A percentile compares a stretch with the other conserved stretches of the same genome.
Conservation (phyloP, 331 rosid species). For the Malus hybrid region DNA sequence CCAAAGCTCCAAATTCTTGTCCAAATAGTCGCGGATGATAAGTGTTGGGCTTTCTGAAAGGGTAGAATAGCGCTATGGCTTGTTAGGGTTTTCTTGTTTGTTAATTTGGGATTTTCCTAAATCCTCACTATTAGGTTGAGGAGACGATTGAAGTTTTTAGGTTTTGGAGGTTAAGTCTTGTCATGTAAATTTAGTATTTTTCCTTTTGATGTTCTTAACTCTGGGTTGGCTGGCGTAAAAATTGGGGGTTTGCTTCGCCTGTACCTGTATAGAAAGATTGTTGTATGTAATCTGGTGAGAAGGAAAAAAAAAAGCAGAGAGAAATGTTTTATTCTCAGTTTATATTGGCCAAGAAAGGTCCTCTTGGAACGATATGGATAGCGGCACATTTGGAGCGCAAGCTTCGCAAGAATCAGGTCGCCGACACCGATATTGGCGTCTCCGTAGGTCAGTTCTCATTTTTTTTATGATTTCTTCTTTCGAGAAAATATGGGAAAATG, state of each 20-base stretch:
- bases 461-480: neutral
- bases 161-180: neutral
- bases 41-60: neutral
- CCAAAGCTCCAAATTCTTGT: neutral
- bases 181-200: neutral
- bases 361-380: constrained; percentile 98
- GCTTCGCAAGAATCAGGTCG: constrained; percentile 97
- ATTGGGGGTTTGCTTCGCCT: no score
- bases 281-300: no score
- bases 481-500: neutral
- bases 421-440: constrained; percentile 94
- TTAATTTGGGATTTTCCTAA: constrained; percentile 3
- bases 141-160: neutral
- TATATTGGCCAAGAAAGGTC: constrained; percentile 98
- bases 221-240: no score
- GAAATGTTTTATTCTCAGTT: constrained; percentile 98
- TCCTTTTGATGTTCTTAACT: no score
- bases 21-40: neutral
- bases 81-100: constrained; percentile 3
- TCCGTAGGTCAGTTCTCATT: constrained; percentile 69
- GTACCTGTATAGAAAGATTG: no score
- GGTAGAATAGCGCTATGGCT: neutral
- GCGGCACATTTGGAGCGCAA: constrained; percentile 99
- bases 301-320: neutral
- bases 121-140: neutral